phyloP scores from a whole-genome alignment of 2,329 filamentous ascomycete species.

The Stemphylium vesicarium region DNA sequence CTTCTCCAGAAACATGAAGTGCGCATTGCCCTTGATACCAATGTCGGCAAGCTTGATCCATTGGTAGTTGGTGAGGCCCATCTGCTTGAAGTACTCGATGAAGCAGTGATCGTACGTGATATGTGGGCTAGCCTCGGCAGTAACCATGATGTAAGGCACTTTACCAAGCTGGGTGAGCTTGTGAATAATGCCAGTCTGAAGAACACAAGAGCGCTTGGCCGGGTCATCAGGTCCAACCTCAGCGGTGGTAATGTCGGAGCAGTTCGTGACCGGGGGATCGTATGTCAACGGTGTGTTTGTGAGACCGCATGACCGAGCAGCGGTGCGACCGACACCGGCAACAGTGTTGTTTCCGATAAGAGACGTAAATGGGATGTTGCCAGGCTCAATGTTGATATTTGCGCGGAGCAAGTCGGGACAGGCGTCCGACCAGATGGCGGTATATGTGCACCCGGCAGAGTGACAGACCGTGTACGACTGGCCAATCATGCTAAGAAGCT shows the following conservation, averaged over 20 bases:
- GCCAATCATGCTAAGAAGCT: conserved; percentile 25
- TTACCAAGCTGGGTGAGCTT: conserved; percentile 26
- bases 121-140: conserved; percentile 39
- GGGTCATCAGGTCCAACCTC: conserved; percentile 17
- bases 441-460: conserved; percentile 29
- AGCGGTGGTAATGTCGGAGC: conserved; percentile 20
- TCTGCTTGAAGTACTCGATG: conserved; percentile 41
- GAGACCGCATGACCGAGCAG: conserved; percentile 27
- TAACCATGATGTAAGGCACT: conserved; percentile 41
- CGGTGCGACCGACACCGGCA: conserved; percentile 18
- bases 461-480: conserved; percentile 28
- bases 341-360: conserved; percentile 5
- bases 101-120: conserved; percentile 44
- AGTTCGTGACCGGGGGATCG: conserved; percentile 22
- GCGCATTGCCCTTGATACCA: conserved; percentile 61
- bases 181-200: conserved; percentile 24
- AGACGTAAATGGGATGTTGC: conserved; percentile 22
- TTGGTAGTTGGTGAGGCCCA: conserved; percentile 52
- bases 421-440: conserved; percentile 29
- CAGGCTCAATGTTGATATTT: conserved; percentile 33
- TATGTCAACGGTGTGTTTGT: conserved; percentile 26
- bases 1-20: conserved; percentile 62
- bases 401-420: conserved; percentile 28
- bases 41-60: conserved; percentile 54
- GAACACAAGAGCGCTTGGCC: conserved; percentile 23